Evolutionary conservation across 2,329 filamentous ascomycete species (phyloP).

Genomic region (Mycosphaerelloides madeirae): DNA sequence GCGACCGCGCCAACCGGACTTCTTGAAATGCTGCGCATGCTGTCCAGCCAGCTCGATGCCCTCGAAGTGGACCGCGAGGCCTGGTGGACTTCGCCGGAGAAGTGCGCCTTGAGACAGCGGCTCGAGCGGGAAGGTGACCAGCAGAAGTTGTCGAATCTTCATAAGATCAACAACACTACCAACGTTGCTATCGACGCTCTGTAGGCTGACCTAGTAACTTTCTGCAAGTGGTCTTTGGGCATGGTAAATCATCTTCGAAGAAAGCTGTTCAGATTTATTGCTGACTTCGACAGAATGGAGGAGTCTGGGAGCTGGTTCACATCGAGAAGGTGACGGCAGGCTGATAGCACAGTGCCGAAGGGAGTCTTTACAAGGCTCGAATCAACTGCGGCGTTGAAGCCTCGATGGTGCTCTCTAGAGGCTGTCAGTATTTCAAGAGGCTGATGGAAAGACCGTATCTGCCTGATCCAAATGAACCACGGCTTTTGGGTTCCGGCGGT

Average conservation of each 20-base stretch:
- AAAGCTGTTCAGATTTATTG: no score
- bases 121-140: constrained; percentile 16
- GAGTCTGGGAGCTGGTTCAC: constrained; percentile 12
- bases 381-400: no score
- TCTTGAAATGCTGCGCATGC: constrained; percentile 15
- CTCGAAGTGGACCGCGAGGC: constrained; percentile 16
- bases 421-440: no score
- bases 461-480: no score
- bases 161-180: constrained; percentile 22
- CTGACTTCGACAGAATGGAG: constrained; percentile 7
- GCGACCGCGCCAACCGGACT: constrained; percentile 4
- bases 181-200: constrained; percentile 11
- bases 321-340: constrained; percentile 2
- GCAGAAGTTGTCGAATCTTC: constrained; percentile 18
- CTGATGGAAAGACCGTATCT: no score
- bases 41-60: constrained; percentile 8
- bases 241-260: constrained; percentile 2
- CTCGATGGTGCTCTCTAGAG: no score
- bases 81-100: constrained; percentile 20
- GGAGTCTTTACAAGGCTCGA: no score
- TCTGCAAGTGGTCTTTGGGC: constrained; percentile 19
- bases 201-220: constrained; percentile 15
- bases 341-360: no score
- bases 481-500: no score
- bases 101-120: constrained; percentile 11